phyloP scores from a whole-genome alignment of 2,329 filamentous ascomycete species.

The Clonostachys solani region DNA sequence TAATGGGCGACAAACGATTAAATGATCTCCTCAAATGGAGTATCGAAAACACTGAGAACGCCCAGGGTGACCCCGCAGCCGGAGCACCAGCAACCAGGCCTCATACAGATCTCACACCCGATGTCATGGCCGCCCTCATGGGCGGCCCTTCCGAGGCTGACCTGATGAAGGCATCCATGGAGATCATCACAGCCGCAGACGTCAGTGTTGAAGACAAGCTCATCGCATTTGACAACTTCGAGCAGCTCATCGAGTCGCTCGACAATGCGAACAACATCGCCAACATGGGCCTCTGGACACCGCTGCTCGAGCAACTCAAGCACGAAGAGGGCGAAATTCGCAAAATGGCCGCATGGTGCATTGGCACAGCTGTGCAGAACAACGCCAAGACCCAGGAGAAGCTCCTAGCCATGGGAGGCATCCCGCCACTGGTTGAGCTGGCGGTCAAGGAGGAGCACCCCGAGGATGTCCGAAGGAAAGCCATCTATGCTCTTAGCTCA shows the following conservation, averaged over 20 bases:
- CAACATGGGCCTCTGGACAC: constrained; percentile 74
- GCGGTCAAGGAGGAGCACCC: constrained; percentile 55
- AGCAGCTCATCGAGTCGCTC: constrained; percentile 85
- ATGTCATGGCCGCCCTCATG: constrained; percentile 71
- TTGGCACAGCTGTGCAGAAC: constrained; percentile 94
- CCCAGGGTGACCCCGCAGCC: constrained; percentile 17
- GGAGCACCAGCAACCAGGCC: constrained; percentile 22
- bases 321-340: constrained; percentile 69
- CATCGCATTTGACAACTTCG: constrained; percentile 89
- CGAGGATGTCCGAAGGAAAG: constrained; percentile 73
- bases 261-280: constrained; percentile 97
- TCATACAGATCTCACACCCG: constrained; percentile 53
- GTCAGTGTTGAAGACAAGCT: constrained; percentile 71
- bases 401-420: constrained; percentile 56
- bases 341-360: constrained; percentile 88
- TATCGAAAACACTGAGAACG: constrained; percentile 41
- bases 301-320: constrained; percentile 66
- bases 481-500: constrained; percentile 83
- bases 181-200: constrained; percentile 62
- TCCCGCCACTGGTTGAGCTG: constrained; percentile 66
- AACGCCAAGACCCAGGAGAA: constrained; percentile 82
- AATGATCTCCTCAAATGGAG: constrained; percentile 81
- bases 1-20: constrained; percentile 52
- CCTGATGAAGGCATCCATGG: constrained; percentile 83
- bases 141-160: constrained; percentile 88